A percentile compares a stretch with the other conserved stretches of the same genome.
Conservation (phyloP, 78 protist species). For the Chrysochromulina tobinii region DNA sequence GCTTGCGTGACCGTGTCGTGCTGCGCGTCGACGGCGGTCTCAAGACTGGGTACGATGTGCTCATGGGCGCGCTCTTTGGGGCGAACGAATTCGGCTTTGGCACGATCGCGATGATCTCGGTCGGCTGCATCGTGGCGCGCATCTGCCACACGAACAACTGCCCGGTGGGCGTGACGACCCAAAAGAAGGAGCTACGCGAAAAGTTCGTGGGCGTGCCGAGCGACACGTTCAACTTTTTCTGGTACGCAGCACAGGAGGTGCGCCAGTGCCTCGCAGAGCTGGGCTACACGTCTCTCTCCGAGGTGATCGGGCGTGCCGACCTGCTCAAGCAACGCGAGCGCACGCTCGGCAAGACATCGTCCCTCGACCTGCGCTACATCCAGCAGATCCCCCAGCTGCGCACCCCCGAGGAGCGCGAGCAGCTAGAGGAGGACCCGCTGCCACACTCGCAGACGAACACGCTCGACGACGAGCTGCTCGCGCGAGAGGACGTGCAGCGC, state of each 20-base stretch:
- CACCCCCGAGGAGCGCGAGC: background rate
- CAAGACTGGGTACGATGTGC: constrained; percentile 83
- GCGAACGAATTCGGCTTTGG: constrained; percentile 88
- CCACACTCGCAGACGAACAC: background rate
- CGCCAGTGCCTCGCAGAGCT: constrained; percentile 76
- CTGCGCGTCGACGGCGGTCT: constrained; percentile 74
- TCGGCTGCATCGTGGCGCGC: constrained; percentile 91
- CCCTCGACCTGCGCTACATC: constrained; percentile 36
- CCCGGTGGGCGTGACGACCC: constrained; percentile 93
- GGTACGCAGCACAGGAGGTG: constrained; percentile 80
- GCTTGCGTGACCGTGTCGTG: constrained; percentile 76
- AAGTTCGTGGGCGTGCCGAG: constrained; percentile 82
- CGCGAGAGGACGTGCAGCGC: background rate
- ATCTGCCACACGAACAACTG: constrained; percentile 90
- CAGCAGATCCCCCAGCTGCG: background rate
- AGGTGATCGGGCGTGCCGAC: constrained; percentile 79
- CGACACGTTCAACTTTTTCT: constrained; percentile 78
- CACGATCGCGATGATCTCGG: constrained; percentile 79
- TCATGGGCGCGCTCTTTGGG: constrained; percentile 78
- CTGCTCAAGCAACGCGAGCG: constrained; percentile 51
- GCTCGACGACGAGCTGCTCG: constrained; percentile 49
- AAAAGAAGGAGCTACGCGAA: constrained; percentile 78
- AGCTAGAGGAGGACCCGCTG: background rate
- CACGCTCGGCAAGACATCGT: constrained; percentile 34
- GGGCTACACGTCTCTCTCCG: constrained; percentile 49